Base-by-base conservation (phyloP, 2,329 filamentous ascomycete species). In the Aspergillus intermedius region DNA sequence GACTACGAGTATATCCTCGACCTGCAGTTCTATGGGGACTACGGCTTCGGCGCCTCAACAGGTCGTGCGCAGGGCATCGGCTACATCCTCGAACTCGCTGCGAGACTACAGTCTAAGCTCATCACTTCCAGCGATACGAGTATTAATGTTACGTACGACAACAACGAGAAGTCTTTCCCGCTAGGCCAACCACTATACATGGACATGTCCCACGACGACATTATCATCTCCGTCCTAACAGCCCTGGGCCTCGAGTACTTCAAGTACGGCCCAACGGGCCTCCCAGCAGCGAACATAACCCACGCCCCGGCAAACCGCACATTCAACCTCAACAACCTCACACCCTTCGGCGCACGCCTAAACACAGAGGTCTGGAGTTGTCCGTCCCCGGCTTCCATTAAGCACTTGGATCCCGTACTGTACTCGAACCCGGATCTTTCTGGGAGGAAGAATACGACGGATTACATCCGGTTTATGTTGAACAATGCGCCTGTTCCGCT, bases 321-420 rank as follows among this genome's bases (percentile, higher is more conserved):
- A 43, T 80, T 80, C 62, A 64, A 70, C 22, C 65, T 81, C 7
- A 76, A 73, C 2, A 60, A 76, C 42, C 55, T 81, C 45, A 79
- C 77, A 0, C 79, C 79, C 1, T 81, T 81, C 52, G 77, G 76
- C 19, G 78, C 72, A 3, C 72, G 76, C 15, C 68, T 82, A 25
- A 67, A 79, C 41, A 79, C 78, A 1, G 79, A 82, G 61, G 71
- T 79, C 23, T 77, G 80, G 54, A 77, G 75, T 30, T 81, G 78
- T 55, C 62, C 67, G 3, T 48, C 52, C 0, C 40, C 54, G 9
- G 43, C 45, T 1, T 50, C 49, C 1, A 57, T 63, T 21, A 44
- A 68, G 1, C 49, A 72, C 42, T 75, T 79, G 0, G 56, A 56
- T 4, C 60, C 70, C 0, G 69, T 72, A 7, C 47, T 61, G 30